Base-by-base conservation (phyloP, 345 rosid species). In the Eucalyptus curtisii region DNA sequence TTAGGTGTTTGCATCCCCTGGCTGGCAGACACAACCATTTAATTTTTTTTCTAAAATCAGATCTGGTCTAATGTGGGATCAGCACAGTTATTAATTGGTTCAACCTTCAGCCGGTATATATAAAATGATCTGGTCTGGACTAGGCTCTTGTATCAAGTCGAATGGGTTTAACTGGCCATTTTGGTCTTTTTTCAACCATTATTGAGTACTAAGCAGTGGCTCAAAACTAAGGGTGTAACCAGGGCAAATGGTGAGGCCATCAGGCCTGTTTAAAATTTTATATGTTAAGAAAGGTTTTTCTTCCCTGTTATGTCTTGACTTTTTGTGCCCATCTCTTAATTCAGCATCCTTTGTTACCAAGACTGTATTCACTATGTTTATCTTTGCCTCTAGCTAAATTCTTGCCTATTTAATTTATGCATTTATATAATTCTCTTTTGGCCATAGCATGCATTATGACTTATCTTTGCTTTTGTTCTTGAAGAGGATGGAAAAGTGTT, bases 401-500 rank as follows among this genome's bases (percentile, higher is more conserved):
- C 45, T 76, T 85, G 12, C 57, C 40, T 52, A 49, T 49, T 49
- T 85, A 49, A 49, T 76, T 25, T 49, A n/a, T 85, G 37, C 40
- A 85, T 85, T 15, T 27, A 7, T 85, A n/a, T 25, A 50, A 33
- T 37, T 13, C n/a, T 59, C 68, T 86, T 14, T 4, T 5, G 44
- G 17, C 66, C 33, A 86, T 17, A 3, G 71, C 44, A 79, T 79
- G 47, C 42, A 79, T 42, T 22, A 37, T 50, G 40, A 88, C 45
- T 48, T 48, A 52, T 86, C 64, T 85, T 71, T 90, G 76, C 88
- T 91, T 88, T 37, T 89, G 61, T 90, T 90, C 89, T 89, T 91
- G 94, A 88, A 98, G 99, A 90, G 88, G 98, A 96, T 86, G 93
- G 94, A 47, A 93, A 92, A 90, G 95, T 95, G 47, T 95, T 95